Conservation (phyloP, 768 basidiomycete genomes). For the Omphalotus guepiniiformis region DNA sequence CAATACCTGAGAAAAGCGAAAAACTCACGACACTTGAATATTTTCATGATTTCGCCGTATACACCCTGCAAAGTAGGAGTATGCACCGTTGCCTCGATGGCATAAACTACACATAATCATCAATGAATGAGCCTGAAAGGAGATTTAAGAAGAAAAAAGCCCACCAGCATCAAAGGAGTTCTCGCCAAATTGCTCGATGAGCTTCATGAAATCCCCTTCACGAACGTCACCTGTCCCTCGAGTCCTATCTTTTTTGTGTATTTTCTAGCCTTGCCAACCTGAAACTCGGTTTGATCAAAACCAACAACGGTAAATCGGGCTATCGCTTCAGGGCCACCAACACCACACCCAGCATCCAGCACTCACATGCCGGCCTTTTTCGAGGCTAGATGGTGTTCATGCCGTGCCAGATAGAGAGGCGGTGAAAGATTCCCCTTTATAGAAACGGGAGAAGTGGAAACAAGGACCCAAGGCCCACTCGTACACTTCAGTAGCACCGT, state of each 20-base stretch:
- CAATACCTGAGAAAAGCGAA: neutral
- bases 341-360: constrained; percentile 96
- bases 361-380: constrained; percentile 90
- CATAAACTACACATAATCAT: constrained; percentile 63
- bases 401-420: constrained; percentile 82
- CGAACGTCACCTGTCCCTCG: constrained; percentile 72
- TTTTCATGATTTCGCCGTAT: constrained; percentile 88
- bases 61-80: constrained; percentile 95
- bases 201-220: constrained; percentile 98
- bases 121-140: neutral
- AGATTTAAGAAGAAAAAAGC: constrained; percentile 19
- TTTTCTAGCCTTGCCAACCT: constrained; percentile 78
- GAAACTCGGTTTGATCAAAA: constrained; percentile 95
- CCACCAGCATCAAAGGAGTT: constrained; percentile 91
- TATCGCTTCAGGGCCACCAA: constrained; percentile 97
- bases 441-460: constrained; percentile 98
- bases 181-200: constrained; percentile 87
- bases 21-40: constrained; percentile 83
- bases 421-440: constrained; percentile 78
- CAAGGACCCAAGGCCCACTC: constrained; percentile 91
- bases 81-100: constrained; percentile 97
- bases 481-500: constrained; percentile 93
- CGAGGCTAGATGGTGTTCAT: constrained; percentile 94
- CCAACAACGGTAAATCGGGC: constrained; percentile 88
- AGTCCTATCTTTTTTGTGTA: constrained; percentile 79